Base-by-base conservation (phyloP, 176 grass and related monocot species). In the Triticum turgidum region DNA sequence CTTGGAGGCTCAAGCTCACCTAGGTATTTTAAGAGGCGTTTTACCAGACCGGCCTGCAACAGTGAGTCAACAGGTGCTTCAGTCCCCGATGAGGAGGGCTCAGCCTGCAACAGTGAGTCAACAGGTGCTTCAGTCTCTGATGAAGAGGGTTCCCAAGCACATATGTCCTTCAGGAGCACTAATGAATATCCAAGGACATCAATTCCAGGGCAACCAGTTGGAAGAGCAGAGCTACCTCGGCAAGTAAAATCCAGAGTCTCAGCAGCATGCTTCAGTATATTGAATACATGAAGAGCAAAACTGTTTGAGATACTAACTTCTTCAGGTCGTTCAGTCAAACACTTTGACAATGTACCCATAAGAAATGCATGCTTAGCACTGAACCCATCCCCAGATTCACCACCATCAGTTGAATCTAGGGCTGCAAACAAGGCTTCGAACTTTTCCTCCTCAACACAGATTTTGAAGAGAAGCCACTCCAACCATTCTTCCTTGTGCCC, bases 391-490 rank as follows among this genome's bases (percentile, higher is more conserved):
- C 52, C 52, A 14, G 80, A 84, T 80, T 88, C 65, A 34, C 18
- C 56, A 37, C 22, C 63, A 76, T 88, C 27, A 73, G 35, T 27
- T 82, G 88, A 90, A 82, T 15, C 81, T 82, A 98, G 87, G 33
- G 83, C 71, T 24, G 11, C 8, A 87, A 96, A 96, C 72, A 98
- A 83, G 51, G 7, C 49, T 45, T 88, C 54, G 62, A 94, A 94
- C 65, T 86, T 94, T 84, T 84, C 70, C 51, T 88, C 92, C 68
- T 96, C 97, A 58, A 91, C 89, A 85, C 89, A 98, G 79, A 89
- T 84, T 91, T 98, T 96, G 84, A 94, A 88, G 21, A 98, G 80
- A 84, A 98, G 89, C 97, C 94, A 98, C 52, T 94, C 92, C 54
- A 98, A 45, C 97, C 97, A 98, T 65, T 94, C 93, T 84, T 94